A percentile compares a stretch with the other conserved stretches of the same genome.
Evolutionary conservation across 1,284 basidiomycete species (phyloP).

Genomic region (Marasmius oreades): DNA sequence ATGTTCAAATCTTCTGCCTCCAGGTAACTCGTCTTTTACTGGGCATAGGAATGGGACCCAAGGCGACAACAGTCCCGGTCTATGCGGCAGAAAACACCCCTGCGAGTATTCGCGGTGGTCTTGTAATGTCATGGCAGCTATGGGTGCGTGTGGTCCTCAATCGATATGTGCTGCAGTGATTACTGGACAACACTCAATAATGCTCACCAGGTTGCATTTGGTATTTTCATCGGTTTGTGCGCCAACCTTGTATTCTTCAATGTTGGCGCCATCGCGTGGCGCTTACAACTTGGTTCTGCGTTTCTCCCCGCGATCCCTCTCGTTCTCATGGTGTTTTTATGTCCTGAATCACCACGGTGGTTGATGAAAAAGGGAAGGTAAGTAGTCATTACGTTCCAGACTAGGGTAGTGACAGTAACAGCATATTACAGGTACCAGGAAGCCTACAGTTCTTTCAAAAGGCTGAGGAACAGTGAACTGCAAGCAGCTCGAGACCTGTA

Average conservation of each 20-base stretch:
- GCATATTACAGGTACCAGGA: slow-evolving; percentile 36
- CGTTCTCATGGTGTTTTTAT: slow-evolving; percentile 48
- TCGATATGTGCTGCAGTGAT: neutral
- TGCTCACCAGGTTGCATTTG: slow-evolving; percentile 43
- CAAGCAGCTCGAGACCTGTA: slow-evolving; percentile 60
- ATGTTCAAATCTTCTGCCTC: neutral
- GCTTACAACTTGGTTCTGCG: slow-evolving; percentile 52
- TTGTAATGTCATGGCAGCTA: slow-evolving; percentile 68
- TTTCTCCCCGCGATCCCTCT: slow-evolving; percentile 53
- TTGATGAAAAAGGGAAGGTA: slow-evolving; percentile 56
- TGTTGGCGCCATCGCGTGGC: slow-evolving; percentile 49
- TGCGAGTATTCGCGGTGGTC: slow-evolving; percentile 60
- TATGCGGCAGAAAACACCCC: slow-evolving; percentile 63
- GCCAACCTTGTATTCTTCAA: slow-evolving; percentile 48
- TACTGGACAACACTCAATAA: too few relatives aligned
- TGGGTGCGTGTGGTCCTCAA: slow-evolving; percentile 39
- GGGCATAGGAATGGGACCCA: slow-evolving; percentile 68
- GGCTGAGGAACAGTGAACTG: slow-evolving; percentile 60
- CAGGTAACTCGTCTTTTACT: slow-evolving; percentile 54
- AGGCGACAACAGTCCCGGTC: slow-evolving; percentile 58
- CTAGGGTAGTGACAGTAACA: neutral
- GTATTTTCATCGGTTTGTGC: slow-evolving; percentile 51
- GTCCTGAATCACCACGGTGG: slow-evolving; percentile 45
- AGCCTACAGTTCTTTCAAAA: slow-evolving; percentile 54
- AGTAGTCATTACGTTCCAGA: neutral